phyloP scores from a whole-genome alignment of 164 flowering plant genomes.

The Echeveria elegans region DNA sequence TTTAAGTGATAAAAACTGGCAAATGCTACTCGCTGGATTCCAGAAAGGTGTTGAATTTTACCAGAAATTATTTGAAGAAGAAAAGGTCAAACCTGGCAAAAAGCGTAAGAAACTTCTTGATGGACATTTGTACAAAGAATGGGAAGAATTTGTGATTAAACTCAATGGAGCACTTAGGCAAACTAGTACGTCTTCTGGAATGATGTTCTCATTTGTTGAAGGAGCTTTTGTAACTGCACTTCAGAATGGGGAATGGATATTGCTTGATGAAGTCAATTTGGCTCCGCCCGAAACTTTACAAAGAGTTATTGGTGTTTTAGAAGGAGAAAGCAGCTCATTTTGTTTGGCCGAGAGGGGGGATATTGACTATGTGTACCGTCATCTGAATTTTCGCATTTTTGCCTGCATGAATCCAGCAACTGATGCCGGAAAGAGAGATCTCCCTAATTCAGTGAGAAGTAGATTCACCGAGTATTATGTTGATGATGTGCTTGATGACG shows the following conservation, averaged over 20 bases:
- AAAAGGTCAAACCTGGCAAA: constrained; percentile 28
- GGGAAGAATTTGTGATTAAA: constrained; percentile 50
- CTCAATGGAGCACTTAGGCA: constrained; percentile 44
- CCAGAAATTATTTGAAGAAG: constrained; percentile 21
- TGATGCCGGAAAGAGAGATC: constrained; percentile 92
- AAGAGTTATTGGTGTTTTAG: constrained; percentile 83
- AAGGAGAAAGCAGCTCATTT: constrained; percentile 69
- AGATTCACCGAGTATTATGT: constrained; percentile 91
- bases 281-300: constrained; percentile 96
- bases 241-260: constrained; percentile 84
- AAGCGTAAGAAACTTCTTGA: constrained; percentile 61
- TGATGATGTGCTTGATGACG: constrained; percentile 77
- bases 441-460: constrained; percentile 61
- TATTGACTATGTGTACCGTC: constrained; percentile 47
- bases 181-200: constrained; percentile 47
- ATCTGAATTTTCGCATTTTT: constrained; percentile 81
- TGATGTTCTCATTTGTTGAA: constrained; percentile 90
- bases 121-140: constrained; percentile 31
- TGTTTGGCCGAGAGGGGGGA: constrained; percentile 96
- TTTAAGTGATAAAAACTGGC: constrained; percentile 47
- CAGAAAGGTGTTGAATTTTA: constrained; percentile 24
- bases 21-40: constrained; percentile 34
- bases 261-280: constrained; percentile 96
- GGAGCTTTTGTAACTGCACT: constrained; percentile 87
- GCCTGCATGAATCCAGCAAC: constrained; percentile 99